These are phyloP conservation scores for Kwoniella heveanensis DNA, from an alignment of 768 basidiomycete species.

Conservation along the genomic window DNA sequence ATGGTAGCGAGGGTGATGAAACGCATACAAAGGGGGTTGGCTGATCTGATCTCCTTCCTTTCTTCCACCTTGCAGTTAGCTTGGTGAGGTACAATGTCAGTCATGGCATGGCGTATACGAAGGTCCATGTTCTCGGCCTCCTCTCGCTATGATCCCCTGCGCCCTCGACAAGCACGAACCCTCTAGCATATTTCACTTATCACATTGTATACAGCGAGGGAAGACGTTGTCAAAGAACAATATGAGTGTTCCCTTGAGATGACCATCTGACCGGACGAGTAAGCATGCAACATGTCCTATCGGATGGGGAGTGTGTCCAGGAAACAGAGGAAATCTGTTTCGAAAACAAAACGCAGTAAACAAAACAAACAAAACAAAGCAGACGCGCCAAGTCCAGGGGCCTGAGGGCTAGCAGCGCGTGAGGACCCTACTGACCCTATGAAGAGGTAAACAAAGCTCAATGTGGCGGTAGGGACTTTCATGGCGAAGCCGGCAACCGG, in stretches of 20 bases:
- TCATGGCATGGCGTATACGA: not conserved
- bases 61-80: not conserved
- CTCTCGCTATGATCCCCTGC: not conserved
- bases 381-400: not conserved
- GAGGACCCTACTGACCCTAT: not conserved
- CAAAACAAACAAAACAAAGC: not conserved
- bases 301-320: not conserved
- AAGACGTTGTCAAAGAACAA: not conserved
- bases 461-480: not conserved
- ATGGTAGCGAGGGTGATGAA: not conserved
- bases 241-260: not conserved
- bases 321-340: not conserved
- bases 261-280: not conserved
- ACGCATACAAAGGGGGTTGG: not conserved
- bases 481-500: not conserved
- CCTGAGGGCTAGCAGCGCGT: not conserved
- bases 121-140: not conserved
- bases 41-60: not conserved
- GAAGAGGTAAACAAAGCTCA: constrained; percentile 1
- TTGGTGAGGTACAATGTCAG: not conserved
- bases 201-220: no score
- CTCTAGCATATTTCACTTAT: not conserved
- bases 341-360: not conserved
- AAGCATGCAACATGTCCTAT: not conserved
- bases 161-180: not conserved